Evolutionary conservation across 345 rosid genomes (phyloP), one percentile per base, ranked within the genome.

Genomic region (Cardamine occulta): DNA sequence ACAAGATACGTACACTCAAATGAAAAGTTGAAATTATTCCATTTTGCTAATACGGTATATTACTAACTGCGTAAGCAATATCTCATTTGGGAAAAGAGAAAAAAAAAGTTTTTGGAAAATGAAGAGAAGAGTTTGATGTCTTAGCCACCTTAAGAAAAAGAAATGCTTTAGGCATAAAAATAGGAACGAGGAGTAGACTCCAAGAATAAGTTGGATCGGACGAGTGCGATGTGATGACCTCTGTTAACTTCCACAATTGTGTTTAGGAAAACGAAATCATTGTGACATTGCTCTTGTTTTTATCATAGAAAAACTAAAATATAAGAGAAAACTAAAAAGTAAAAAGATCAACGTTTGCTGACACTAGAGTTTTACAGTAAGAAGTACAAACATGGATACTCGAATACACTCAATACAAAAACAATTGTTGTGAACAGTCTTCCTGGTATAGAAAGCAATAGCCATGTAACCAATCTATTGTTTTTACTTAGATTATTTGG

Each of bases 211-310:
- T 15, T 44, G 49, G 18, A 44, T 44, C 49, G 49, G 18, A 44
- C 8, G 49, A 44, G 48, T 44, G 48, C 8, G 24, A 51, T 70
- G 47, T 61, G 58, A 70, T 58, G 74, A 32, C 57, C 24, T 59
- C 48, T 59, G 21, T 68, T 67, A 67, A 35, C 39, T 72, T 73
- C 68, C 68, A 26, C 61, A 26, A 28, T 54, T 34, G 64, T 64
- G 45, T 5, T 32, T 64, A 1, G 17, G 45, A 53, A 51, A 64
- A 45, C 66, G 47, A 74, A 65, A 51, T 47, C 65, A 55, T 18
- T 37, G n/a, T 54, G 29, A 24, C 60, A 34, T 59, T 7, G 10
- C 14, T 71, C 60, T 12, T 62, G 19, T 29, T 17, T 63, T 73
- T 18, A 18, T 35, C 40, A 21, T 21, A 21, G 1, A 21, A 21